phyloP scores from a whole-genome alignment of 208 protist genomes.

The Wallacemonas rigidus region DNA sequence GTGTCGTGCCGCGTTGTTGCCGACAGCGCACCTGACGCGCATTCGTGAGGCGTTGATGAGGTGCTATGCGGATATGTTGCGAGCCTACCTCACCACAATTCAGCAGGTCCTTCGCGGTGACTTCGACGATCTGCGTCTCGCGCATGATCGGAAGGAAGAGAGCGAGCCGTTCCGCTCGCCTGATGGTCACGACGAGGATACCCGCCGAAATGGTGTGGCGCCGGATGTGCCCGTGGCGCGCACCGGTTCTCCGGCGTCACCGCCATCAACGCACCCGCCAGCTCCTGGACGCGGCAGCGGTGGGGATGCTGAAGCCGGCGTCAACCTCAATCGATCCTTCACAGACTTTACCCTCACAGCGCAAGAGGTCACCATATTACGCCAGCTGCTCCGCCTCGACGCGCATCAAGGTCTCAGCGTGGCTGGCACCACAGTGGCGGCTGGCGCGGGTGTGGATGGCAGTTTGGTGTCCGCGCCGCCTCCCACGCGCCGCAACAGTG shows the following conservation, averaged over 20 bases:
- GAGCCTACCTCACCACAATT: conserved; percentile 74
- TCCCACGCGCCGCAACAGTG: not conserved
- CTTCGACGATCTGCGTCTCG: conserved; percentile 4
- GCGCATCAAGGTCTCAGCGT: not conserved
- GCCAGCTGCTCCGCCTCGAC: not conserved
- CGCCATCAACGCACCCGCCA: no score
- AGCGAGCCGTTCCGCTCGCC: not conserved
- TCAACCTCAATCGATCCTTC: conserved; percentile 3
- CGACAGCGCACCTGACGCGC: conserved; percentile 70
- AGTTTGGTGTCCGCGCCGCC: not conserved
- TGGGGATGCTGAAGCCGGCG: not conserved
- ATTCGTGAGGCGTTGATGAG: conserved; percentile 73
- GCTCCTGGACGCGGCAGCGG: not conserved
- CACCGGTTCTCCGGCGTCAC: no score
- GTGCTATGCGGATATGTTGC: conserved; percentile 57
- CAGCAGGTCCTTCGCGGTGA: conserved; percentile 62
- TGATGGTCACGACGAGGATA: conserved; percentile 9
- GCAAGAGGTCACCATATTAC: conserved; percentile 9
- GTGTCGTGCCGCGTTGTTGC: conserved; percentile 67
- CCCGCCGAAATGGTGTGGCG: no score
- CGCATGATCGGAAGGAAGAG: conserved; percentile 3
- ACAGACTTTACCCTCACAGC: not conserved
- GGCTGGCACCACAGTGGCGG: not conserved
- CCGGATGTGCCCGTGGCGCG: no score
- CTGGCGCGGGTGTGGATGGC: not conserved